phyloP scores from a whole-genome alignment of 495 filamentous ascomycete genomes.

The Tuber melanosporum region DNA sequence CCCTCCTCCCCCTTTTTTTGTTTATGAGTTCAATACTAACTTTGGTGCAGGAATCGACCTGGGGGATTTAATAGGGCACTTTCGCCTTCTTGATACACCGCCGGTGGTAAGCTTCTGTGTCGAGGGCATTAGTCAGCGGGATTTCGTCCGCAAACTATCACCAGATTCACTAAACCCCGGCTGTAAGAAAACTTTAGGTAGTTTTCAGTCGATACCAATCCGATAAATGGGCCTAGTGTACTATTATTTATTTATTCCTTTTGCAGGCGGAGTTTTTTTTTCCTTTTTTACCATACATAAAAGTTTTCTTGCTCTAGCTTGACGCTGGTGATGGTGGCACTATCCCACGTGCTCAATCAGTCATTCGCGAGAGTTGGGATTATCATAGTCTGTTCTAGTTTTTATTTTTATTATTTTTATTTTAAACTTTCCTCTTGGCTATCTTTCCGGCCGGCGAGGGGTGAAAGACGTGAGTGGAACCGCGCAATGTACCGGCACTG shows the following conservation, averaged over 20 bases:
- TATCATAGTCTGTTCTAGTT: background rate
- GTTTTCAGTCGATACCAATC: background rate
- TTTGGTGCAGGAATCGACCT: slow-evolving; percentile 57
- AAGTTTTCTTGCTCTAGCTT: background rate
- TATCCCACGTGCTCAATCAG: too few relatives aligned
- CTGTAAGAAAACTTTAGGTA: background rate
- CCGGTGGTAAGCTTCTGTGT: background rate
- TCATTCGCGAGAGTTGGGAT: background rate
- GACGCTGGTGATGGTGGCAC: background rate
- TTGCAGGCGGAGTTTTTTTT: background rate
- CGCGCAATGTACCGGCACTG: background rate
- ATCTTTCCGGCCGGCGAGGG: background rate
- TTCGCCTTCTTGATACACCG: slow-evolving; percentile 27
- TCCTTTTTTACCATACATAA: background rate
- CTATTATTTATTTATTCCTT: background rate
- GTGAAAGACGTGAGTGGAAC: background rate
- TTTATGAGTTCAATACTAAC: background rate
- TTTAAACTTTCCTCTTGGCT: background rate
- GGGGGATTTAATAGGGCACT: slow-evolving; percentile 95
- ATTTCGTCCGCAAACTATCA: background rate
- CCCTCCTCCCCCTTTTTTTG: background rate
- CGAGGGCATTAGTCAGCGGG: background rate
- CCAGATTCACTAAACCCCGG: background rate
- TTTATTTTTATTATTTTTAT: too few relatives aligned
- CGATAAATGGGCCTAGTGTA: background rate